phyloP scores from a whole-genome alignment of 768 basidiomycete genomes.

The Xerocomus spinulosus region DNA sequence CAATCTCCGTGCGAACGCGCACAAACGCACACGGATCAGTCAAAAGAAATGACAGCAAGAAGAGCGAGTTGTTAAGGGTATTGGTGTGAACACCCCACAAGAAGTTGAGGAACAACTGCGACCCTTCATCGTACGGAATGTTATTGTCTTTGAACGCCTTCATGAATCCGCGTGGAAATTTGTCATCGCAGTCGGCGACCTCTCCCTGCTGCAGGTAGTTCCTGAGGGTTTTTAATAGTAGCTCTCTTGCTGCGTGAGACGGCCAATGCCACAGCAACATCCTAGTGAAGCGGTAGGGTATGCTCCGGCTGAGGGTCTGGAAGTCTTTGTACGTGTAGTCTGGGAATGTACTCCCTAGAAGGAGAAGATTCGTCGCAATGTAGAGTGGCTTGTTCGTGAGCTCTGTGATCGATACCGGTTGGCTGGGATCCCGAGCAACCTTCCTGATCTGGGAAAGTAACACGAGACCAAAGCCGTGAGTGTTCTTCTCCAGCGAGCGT shows the following conservation, averaged over 20 bases:
- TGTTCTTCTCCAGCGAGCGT: constrained; percentile 9
- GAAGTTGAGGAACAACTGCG: constrained; percentile 16
- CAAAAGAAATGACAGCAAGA: constrained; percentile 31
- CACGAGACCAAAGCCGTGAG: constrained; percentile 5
- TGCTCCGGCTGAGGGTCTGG: constrained; percentile 10
- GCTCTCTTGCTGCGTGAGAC: constrained; percentile 10
- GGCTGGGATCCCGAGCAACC: neutral
- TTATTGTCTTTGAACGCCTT: too few relatives aligned
- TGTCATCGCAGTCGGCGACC: neutral
- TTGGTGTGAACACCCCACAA: constrained; percentile 23
- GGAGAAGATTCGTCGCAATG: constrained; percentile 11
- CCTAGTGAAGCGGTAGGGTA: constrained; percentile 16
- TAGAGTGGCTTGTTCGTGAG: constrained; percentile 19
- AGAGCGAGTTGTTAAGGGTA: constrained; percentile 15
- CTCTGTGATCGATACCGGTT: constrained; percentile 10
- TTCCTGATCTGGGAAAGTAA: constrained; percentile 12
- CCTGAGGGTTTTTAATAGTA: constrained; percentile 6
- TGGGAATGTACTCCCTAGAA: constrained; percentile 20
- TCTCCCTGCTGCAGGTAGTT: constrained; percentile 12
- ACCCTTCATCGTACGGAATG: constrained; percentile 14
- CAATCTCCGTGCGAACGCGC: constrained; percentile 45
- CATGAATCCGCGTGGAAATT: constrained; percentile 12
- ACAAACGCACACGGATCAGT: constrained; percentile 39
- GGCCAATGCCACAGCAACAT: constrained; percentile 11
- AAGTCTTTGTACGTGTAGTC: constrained; percentile 20